Conservation (phyloP, 495 filamentous ascomycete genomes). For the Trypethelium eluteriae region DNA sequence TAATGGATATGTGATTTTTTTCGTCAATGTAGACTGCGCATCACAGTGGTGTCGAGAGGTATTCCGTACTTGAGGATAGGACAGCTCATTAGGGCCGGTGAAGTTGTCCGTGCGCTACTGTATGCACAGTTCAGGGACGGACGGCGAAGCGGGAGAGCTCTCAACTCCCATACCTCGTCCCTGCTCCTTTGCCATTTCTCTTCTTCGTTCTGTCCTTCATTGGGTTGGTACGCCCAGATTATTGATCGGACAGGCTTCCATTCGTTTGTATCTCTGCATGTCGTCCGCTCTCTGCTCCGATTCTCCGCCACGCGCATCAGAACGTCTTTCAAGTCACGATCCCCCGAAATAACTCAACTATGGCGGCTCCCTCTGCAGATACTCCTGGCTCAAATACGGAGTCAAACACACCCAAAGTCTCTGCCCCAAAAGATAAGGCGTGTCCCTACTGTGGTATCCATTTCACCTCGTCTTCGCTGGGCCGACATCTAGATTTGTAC, state of each 20-base stretch:
- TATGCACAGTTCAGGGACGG: constrained; percentile 9
- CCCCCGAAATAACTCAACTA: not conserved
- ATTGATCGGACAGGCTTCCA: not conserved
- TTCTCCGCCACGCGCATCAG: not conserved
- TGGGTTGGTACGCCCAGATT: not conserved
- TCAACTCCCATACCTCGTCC: not conserved
- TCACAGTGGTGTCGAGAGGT: too few species aligned
- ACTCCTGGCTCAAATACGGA: constrained; percentile 10
- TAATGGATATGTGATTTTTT: not conserved
- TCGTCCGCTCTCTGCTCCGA: not conserved
- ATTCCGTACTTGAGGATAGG: not conserved
- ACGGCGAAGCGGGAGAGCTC: not conserved
- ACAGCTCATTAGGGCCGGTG: not conserved
- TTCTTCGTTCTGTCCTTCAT: not conserved
- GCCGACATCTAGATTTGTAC: constrained; percentile 83
- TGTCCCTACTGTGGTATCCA: constrained; percentile 79
- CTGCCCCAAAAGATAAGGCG: constrained; percentile 63
- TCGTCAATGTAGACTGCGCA: too few species aligned
- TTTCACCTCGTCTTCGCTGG: constrained; percentile 89
- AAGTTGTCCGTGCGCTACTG: not conserved
- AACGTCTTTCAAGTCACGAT: not conserved
- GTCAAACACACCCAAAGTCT: constrained; percentile 28
- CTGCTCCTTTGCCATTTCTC: not conserved
- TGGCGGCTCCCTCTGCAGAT: constrained; percentile 10
- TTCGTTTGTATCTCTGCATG: not conserved